Evolutionary conservation across 495 filamentous ascomycete species (phyloP).

Genomic region (Daldinia grandis): DNA sequence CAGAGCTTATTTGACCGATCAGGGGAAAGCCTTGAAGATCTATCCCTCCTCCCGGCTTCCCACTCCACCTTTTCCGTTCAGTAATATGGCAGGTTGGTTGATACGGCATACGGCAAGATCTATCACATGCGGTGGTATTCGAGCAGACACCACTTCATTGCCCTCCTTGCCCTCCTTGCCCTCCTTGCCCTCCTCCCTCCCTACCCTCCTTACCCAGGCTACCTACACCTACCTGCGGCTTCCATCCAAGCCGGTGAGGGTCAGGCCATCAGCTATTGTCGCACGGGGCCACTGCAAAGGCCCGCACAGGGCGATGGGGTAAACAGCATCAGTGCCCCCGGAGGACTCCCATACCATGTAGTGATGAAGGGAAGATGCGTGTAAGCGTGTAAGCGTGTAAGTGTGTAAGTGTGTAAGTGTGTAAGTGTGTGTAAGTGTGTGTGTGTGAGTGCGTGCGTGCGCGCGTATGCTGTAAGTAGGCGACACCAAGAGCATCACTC

Average conservation of each 20-base stretch:
- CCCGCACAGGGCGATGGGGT: constrained; percentile 16
- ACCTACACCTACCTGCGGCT: background rate
- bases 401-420: too few species aligned
- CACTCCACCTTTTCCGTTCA: constrained; percentile 23
- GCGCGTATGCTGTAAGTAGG: constrained; percentile 35
- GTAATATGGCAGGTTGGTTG: constrained; percentile 17
- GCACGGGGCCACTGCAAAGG: constrained; percentile 25
- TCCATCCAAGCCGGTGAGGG: constrained; percentile 1
- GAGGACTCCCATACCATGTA: constrained; percentile 3
- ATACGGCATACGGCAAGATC: constrained; percentile 23
- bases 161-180: too few species aligned
- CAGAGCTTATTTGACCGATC: constrained; percentile 46
- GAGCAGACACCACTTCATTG: constrained; percentile 6
- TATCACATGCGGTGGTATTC: constrained; percentile 21
- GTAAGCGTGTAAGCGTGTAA: too few species aligned
- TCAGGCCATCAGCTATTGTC: constrained; percentile 16
- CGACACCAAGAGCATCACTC: constrained; percentile 33
- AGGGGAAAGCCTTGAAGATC: constrained; percentile 36
- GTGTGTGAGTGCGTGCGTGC: background rate
- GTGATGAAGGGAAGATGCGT: constrained; percentile 35
- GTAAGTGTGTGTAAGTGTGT: too few species aligned
- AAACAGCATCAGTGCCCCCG: constrained; percentile 7
- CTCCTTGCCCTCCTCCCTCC: too few species aligned
- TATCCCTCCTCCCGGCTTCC: constrained; percentile 15
- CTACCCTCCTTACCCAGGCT: too few species aligned